A percentile compares a stretch with the other conserved stretches of the same genome.
Conservation (phyloP, 1,284 basidiomycete species). For the Exobasidium rhododendri region DNA sequence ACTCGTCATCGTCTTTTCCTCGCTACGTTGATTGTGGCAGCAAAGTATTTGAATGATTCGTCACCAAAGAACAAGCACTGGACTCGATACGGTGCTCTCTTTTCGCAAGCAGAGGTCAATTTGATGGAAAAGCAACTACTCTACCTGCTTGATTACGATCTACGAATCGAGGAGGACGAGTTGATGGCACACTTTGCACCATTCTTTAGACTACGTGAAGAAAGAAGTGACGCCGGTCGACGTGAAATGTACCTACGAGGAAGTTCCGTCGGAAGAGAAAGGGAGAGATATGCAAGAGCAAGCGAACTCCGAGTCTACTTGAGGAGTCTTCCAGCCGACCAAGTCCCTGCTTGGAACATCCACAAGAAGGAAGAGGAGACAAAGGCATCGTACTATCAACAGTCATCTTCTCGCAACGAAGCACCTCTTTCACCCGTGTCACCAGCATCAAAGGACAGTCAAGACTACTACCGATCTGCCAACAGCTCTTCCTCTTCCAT, state of each 20-base stretch:
- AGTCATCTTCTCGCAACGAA: background rate
- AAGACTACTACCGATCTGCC: slow-evolving; percentile 14
- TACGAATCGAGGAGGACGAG: slow-evolving; percentile 54
- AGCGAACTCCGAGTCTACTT: slow-evolving; percentile 48
- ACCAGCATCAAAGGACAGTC: slow-evolving; percentile 11
- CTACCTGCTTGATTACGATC: slow-evolving; percentile 54
- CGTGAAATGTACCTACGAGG: slow-evolving; percentile 53
- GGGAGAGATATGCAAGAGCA: slow-evolving; percentile 49
- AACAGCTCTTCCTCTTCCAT: background rate
- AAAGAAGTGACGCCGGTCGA: slow-evolving; percentile 46
- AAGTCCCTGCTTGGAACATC: slow-evolving; percentile 50
- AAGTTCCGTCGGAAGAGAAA: slow-evolving; percentile 50
- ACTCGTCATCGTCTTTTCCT: slow-evolving; percentile 93
- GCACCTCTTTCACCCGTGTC: slow-evolving; percentile 19
- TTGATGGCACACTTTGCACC: slow-evolving; percentile 51
- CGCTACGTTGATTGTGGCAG: slow-evolving; percentile 88
- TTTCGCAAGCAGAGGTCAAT: slow-evolving; percentile 71
- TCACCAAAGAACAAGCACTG: slow-evolving; percentile 78
- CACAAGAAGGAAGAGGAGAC: slow-evolving; percentile 25
- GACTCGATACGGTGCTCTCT: slow-evolving; percentile 65
- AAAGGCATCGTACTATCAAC: background rate
- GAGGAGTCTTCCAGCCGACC: slow-evolving; percentile 43
- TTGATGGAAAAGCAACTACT: slow-evolving; percentile 84
- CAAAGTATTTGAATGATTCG: slow-evolving; percentile 97
- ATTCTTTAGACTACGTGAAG: slow-evolving; percentile 50